Evolutionary conservation across 2,329 filamentous ascomycete species (phyloP).

Genomic region (Fonsecaea pedrosoi): DNA sequence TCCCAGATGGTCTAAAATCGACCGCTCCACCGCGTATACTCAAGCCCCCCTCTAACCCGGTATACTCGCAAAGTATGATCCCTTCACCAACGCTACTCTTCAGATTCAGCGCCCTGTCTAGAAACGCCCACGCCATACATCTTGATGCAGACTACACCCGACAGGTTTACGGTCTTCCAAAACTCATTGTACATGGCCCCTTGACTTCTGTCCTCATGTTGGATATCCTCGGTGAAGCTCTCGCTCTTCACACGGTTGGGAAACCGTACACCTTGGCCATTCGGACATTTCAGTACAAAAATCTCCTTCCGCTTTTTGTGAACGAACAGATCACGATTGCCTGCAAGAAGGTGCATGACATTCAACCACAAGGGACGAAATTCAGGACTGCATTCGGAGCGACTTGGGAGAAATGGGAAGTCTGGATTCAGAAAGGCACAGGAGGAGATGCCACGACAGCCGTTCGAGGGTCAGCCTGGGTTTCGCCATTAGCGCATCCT

Average conservation of each 20-base stretch:
- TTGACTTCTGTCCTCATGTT: constrained; percentile 79
- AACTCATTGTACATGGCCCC: constrained; percentile 85
- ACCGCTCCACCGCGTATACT: constrained; percentile 21
- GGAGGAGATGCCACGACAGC: constrained; percentile 31
- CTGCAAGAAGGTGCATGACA: constrained; percentile 53
- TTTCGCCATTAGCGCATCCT: constrained; percentile 9
- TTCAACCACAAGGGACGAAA: constrained; percentile 42
- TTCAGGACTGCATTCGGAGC: constrained; percentile 68
- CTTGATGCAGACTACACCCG: constrained; percentile 75
- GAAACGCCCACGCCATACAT: constrained; percentile 93
- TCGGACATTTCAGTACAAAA: constrained; percentile 73
- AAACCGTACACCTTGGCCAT: constrained; percentile 48
- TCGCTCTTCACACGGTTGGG: background rate
- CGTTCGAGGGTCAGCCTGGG: constrained; percentile 30
- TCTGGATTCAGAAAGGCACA: constrained; percentile 49
- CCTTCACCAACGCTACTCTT: constrained; percentile 79
- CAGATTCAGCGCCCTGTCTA: constrained; percentile 86
- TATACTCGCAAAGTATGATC: constrained; percentile 65
- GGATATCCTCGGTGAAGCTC: constrained; percentile 58
- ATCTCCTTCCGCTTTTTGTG: constrained; percentile 80
- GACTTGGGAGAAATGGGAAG: constrained; percentile 64
- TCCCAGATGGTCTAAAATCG: constrained; percentile 37
- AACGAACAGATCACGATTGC: constrained; percentile 74
- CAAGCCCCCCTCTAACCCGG: constrained; percentile 52
- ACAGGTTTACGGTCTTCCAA: constrained; percentile 74